Evolutionary conservation across 495 filamentous ascomycete genomes (phyloP).

Genomic region (Rhypophila decipiens): DNA sequence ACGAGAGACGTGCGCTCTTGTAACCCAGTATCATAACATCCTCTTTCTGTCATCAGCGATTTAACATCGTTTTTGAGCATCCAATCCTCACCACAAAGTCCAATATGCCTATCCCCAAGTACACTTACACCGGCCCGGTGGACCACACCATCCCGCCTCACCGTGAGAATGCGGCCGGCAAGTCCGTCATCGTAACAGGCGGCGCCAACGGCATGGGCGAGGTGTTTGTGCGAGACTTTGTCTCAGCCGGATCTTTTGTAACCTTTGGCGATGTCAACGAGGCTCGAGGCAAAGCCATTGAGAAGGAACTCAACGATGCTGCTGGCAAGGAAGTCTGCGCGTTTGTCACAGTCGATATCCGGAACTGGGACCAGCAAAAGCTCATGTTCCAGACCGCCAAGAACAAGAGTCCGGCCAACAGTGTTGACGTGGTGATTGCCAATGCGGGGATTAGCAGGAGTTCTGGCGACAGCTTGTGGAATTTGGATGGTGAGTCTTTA

Average conservation of each 20-base stretch:
- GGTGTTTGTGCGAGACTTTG: slow-evolving; percentile 31
- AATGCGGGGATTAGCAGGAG: slow-evolving; percentile 36
- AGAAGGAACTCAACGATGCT: slow-evolving; percentile 11
- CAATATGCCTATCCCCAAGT: slow-evolving; percentile 11
- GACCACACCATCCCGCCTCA: slow-evolving; percentile 14
- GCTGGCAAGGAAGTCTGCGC: slow-evolving; percentile 7
- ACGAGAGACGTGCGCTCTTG: too few relatives aligned
- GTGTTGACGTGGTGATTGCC: slow-evolving; percentile 27
- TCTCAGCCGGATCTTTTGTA: slow-evolving; percentile 35
- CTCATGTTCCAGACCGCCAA: slow-evolving; percentile 21
- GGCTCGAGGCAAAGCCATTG: slow-evolving; percentile 17
- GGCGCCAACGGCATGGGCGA: slow-evolving; percentile 41
- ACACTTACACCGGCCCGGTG: slow-evolving; percentile 13
- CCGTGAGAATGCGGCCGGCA: slow-evolving; percentile 12
- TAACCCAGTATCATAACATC: too few relatives aligned
- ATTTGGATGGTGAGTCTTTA: slow-evolving; percentile 23
- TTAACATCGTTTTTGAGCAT: too few relatives aligned
- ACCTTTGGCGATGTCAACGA: slow-evolving; percentile 40
- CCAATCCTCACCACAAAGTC: too few relatives aligned
- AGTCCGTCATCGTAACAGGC: slow-evolving; percentile 38
- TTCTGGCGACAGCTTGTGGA: slow-evolving; percentile 24
- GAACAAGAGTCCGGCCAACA: slow-evolving; percentile 11
- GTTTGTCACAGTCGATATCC: slow-evolving; percentile 29
- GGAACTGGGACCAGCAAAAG: slow-evolving; percentile 24
- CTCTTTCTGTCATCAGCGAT: too few relatives aligned